Evolutionary conservation across 2,329 filamentous ascomycete genomes (phyloP).

Genomic region (Aspergillus piperis): DNA sequence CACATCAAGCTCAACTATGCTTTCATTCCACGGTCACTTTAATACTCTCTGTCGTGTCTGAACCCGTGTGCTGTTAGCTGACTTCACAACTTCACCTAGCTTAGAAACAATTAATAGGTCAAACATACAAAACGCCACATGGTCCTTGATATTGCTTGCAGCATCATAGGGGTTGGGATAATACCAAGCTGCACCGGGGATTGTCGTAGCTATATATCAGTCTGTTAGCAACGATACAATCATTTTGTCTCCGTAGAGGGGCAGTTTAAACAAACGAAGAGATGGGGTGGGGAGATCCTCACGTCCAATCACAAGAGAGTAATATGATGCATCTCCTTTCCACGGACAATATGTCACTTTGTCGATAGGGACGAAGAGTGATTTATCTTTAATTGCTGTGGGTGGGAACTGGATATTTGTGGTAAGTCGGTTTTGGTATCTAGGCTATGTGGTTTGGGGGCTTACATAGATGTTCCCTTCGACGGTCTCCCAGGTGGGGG

Average conservation of each 20-base stretch:
- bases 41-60: too few species aligned
- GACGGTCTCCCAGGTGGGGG: conserved; percentile 55
- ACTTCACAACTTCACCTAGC: too few species aligned
- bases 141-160: conserved; percentile 54
- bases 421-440: not conserved
- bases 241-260: too few species aligned
- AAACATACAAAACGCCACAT: conserved; percentile 59
- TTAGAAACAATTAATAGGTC: too few species aligned
- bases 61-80: too few species aligned
- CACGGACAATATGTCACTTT: conserved; percentile 56
- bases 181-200: conserved; percentile 61
- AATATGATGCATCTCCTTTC: conserved; percentile 62
- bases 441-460: not conserved
- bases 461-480: conserved; percentile 57
- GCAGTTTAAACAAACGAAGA: not conserved
- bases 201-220: conserved; percentile 41
- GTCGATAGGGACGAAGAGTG: conserved; percentile 47
- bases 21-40: too few species aligned
- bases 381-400: conserved; percentile 47
- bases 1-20: too few species aligned
- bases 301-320: conserved; percentile 55
- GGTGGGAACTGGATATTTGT: conserved; percentile 44
- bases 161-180: conserved; percentile 56
- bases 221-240: not conserved
- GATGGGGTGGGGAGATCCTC: conserved; percentile 5